These are phyloP conservation scores for Plasmodium adleri DNA, from an alignment of 169 alveolate species.

Conservation along the genomic window DNA sequence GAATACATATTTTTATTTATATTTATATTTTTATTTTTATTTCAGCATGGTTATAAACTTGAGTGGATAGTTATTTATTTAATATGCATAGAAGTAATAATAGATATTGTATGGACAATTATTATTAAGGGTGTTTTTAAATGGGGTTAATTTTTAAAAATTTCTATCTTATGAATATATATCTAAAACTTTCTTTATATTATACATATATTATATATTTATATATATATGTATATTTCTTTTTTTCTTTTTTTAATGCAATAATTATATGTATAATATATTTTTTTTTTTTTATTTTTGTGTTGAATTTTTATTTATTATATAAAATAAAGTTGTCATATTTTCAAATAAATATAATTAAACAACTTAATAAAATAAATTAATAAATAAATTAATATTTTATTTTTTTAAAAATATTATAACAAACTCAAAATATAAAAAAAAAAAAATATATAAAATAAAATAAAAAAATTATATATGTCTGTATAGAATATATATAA, in stretches of 20 bases:
- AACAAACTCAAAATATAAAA: too few species aligned
- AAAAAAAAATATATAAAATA: too few species aligned
- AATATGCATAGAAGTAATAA: conserved; percentile 86
- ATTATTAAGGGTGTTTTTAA: conserved; percentile 86
- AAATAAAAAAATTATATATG: too few species aligned
- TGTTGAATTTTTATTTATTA: too few species aligned
- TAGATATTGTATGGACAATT: conserved; percentile 90
- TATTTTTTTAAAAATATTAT: too few species aligned
- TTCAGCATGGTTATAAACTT: conserved; percentile 88
- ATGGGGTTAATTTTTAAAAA: conserved; percentile 76
- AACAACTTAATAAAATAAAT: too few species aligned
- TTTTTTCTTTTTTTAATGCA: neutral
- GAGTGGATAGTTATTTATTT: conserved; percentile 90
- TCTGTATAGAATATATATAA: too few species aligned
- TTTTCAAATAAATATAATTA: too few species aligned
- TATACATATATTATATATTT: neutral
- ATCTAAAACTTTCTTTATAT: neutral
- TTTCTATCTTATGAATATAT: neutral
- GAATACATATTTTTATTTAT: neutral
- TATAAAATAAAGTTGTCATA: too few species aligned
- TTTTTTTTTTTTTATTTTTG: too few species aligned
- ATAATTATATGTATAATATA: neutral
- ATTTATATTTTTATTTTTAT: neutral
- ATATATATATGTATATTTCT: neutral
- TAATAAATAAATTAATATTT: too few species aligned